A percentile compares a stretch with the other conserved stretches of the same genome.
Conservation (phyloP, 2,329 filamentous ascomycete species). For the Trichoderma semiorbis region DNA sequence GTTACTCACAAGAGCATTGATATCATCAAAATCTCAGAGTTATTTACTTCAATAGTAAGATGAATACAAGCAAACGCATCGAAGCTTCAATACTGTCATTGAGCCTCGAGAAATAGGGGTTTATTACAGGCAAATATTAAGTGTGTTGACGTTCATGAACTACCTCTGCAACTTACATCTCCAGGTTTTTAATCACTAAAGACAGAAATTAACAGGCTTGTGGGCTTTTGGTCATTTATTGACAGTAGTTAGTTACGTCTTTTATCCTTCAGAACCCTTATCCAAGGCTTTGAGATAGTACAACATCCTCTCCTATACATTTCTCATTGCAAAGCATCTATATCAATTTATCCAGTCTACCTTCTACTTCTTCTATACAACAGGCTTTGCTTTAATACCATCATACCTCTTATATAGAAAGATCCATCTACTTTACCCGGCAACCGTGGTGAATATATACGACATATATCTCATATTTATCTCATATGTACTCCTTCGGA, state of each 20-base stretch:
- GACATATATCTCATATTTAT: neutral
- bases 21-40: fast-evolving
- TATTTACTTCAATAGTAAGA: neutral
- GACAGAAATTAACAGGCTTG: neutral
- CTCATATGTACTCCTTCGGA: neutral
- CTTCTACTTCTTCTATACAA: neutral
- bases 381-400: neutral
- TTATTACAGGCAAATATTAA: neutral
- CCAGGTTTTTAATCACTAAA: fast-evolving
- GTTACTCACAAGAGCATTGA: neutral
- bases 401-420: neutral
- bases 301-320: neutral
- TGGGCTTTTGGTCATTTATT: neutral
- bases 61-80: neutral
- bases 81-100: neutral
- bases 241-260: neutral
- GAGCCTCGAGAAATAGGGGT: neutral
- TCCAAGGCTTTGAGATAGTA: neutral
- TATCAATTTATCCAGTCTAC: neutral
- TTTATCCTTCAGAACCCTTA: neutral
- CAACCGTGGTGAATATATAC: neutral
- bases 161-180: neutral
- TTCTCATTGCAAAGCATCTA: neutral
- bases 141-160: neutral
- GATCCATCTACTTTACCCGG: neutral